Conservation (phyloP, 2,329 filamentous ascomycete genomes). For the Colletotrichum sojae region DNA sequence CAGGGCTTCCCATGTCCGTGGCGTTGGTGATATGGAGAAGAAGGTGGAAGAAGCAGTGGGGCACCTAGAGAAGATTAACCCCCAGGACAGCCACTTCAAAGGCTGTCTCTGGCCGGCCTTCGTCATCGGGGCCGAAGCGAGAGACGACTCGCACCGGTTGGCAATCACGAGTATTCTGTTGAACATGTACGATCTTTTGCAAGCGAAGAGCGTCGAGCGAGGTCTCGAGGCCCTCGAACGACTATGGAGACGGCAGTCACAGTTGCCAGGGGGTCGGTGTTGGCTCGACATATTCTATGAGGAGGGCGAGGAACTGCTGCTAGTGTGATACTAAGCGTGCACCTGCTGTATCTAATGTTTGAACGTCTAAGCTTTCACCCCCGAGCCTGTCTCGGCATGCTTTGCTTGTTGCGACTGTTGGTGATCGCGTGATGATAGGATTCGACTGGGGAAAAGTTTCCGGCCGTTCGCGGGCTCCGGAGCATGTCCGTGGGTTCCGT, state of each 20-base stretch:
- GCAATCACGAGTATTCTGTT: neutral
- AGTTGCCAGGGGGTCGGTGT: neutral
- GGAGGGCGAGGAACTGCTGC: neutral
- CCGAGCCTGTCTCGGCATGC: too few species aligned
- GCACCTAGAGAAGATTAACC: neutral
- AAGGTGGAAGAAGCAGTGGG: neutral
- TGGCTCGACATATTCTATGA: neutral
- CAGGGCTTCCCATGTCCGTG: neutral
- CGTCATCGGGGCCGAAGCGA: constrained; percentile 9
- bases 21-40: neutral
- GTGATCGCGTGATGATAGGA: too few species aligned
- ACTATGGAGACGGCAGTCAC: neutral
- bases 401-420: too few species aligned
- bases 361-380: too few species aligned
- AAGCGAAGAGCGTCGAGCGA: neutral
- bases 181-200: neutral
- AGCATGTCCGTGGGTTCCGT: too few species aligned
- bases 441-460: too few species aligned
- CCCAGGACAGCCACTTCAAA: constrained; percentile 6
- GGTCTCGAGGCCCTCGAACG: neutral
- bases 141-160: neutral
- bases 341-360: too few species aligned
- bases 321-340: neutral
- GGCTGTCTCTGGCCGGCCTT: constrained; percentile 14
- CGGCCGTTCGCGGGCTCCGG: too few species aligned